Conservation (phyloP, 345 rosid species). For the Lepidium sativum region DNA sequence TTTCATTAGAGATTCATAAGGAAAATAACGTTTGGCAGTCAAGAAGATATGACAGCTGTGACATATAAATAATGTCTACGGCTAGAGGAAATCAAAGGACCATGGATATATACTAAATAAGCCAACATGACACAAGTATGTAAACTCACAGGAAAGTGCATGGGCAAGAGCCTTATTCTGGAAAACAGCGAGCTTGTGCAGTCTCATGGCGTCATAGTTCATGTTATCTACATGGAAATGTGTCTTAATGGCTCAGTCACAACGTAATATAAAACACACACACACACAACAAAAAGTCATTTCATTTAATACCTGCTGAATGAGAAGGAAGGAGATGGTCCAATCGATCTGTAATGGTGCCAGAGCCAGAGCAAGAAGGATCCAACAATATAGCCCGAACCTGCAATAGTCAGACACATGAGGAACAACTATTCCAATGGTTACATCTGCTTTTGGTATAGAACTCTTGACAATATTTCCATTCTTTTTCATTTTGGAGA, state of each 20-base stretch:
- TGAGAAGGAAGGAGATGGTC: constrained; percentile 90
- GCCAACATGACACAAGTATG: not conserved
- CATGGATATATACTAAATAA: not conserved
- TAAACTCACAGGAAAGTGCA: constrained; percentile 65
- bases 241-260: not conserved
- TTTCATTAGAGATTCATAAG: not conserved
- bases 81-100: not conserved
- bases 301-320: constrained; percentile 27
- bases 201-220: constrained; percentile 38
- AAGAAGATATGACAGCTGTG: not conserved
- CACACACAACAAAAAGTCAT: not conserved
- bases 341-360: constrained; percentile 69
- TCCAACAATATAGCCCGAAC: constrained; percentile 79
- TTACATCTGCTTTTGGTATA: not conserved
- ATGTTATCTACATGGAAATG: constrained; percentile 18
- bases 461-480: too few species aligned
- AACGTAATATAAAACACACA: not conserved
- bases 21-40: not conserved
- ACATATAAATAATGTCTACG: not conserved
- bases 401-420: constrained; percentile 31
- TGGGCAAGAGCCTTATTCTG: constrained; percentile 82
- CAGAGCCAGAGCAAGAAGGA: constrained; percentile 97
- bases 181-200: constrained; percentile 69
- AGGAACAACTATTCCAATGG: not conserved
- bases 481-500: not conserved